Conservation (phyloP, 441 rosid species). For the Capsella rubella region DNA sequence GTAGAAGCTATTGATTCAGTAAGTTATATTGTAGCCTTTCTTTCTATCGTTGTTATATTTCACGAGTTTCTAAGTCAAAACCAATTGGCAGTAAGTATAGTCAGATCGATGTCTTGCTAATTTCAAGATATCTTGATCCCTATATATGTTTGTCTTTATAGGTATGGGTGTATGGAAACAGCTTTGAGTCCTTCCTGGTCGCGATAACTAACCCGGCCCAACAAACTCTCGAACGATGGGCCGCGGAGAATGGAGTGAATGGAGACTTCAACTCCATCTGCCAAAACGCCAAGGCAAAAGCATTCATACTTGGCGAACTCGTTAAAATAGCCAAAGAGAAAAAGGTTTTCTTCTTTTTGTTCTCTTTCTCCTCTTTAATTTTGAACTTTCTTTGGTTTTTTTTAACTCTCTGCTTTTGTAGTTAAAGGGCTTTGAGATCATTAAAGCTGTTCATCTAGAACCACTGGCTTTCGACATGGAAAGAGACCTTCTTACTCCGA, state of each 20-base stretch:
- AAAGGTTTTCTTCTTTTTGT: constrained; percentile 56
- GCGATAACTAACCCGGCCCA: constrained; percentile 78
- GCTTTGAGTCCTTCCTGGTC: constrained; percentile 85
- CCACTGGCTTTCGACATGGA: constrained; percentile 89
- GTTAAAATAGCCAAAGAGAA: constrained; percentile 69
- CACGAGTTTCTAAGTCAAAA: background rate
- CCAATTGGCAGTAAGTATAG: background rate
- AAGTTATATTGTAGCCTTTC: background rate
- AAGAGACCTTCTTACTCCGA: constrained; percentile 91
- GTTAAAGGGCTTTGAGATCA: constrained; percentile 90
- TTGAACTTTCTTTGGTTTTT: background rate
- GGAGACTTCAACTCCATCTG: constrained; percentile 79
- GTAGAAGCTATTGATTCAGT: constrained; percentile 75
- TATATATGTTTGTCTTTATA: constrained; percentile 33
- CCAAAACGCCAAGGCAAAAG: constrained; percentile 67
- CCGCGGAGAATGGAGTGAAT: constrained; percentile 58
- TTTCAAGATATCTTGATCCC: background rate
- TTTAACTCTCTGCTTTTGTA: constrained; percentile 41
- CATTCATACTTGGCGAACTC: constrained; percentile 72
- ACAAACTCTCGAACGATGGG: constrained; percentile 84
- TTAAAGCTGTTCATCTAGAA: constrained; percentile 84
- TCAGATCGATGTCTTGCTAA: background rate
- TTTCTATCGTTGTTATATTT: background rate
- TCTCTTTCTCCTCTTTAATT: constrained; percentile 1
- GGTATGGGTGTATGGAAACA: constrained; percentile 98